phyloP scores from a whole-genome alignment of 768 basidiomycete genomes.

The Macrolepiota dolichaula region DNA sequence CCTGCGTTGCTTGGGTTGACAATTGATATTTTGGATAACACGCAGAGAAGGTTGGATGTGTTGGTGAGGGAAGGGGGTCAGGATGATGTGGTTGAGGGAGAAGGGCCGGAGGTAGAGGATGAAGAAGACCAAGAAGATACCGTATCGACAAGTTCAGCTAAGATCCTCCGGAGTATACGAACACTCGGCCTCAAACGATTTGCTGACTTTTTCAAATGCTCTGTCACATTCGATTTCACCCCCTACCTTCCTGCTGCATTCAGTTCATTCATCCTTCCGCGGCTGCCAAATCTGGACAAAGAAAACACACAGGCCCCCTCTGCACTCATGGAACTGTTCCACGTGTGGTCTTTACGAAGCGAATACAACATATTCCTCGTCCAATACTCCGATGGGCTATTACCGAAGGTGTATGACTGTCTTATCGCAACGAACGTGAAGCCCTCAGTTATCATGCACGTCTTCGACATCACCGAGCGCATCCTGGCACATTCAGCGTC shows the following conservation, averaged over 20 bases:
- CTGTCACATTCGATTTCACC: conserved; percentile 70
- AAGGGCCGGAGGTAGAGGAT: conserved; percentile 21
- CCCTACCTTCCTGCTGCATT: conserved; percentile 70
- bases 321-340: conserved; percentile 81
- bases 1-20: conserved; percentile 68
- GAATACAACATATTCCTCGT: conserved; percentile 64
- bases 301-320: conserved; percentile 95
- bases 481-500: conserved; percentile 55
- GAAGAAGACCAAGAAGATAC: conserved; percentile 26
- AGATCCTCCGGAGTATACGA: conserved; percentile 61
- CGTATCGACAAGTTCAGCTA: conserved; percentile 24
- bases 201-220: conserved; percentile 81
- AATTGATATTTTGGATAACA: conserved; percentile 59
- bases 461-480: conserved; percentile 84
- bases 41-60: conserved; percentile 55
- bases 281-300: conserved; percentile 64
- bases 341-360: conserved; percentile 63
- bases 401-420: conserved; percentile 82
- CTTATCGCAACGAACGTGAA: conserved; percentile 84
- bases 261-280: conserved; percentile 73
- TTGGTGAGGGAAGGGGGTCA: conserved; percentile 21
- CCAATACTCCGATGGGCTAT: conserved; percentile 58
- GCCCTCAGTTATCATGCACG: conserved; percentile 69
- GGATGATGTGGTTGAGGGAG: conserved; percentile 19
- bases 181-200: conserved; percentile 84